Conservation (phyloP, 257 asterid genomes). For the Plantago major region DNA sequence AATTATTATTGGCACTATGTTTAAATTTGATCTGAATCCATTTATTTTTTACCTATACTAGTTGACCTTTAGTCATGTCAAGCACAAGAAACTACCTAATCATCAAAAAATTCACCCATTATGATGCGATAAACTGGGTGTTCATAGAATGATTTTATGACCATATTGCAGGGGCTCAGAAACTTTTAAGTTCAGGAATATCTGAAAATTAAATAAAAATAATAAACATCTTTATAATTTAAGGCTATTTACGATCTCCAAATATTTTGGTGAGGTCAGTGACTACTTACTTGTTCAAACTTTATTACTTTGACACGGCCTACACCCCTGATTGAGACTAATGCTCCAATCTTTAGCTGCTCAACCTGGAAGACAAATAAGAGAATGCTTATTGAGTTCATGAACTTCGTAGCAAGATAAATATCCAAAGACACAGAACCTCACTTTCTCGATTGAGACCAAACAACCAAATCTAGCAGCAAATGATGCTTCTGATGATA, state of each 20-base stretch:
- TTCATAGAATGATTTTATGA: neutral
- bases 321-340: conserved; percentile 66
- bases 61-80: neutral
- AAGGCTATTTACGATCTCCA: neutral
- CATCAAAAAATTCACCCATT: neutral
- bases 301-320: conserved; percentile 64
- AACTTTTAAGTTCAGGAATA: neutral
- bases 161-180: neutral
- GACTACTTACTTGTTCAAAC: conserved; percentile 50
- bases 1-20: too few relatives aligned
- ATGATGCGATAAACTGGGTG: neutral
- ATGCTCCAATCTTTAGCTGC: conserved; percentile 65
- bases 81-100: neutral
- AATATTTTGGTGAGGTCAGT: neutral
- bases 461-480: conserved; percentile 74
- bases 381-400: conserved; percentile 13
- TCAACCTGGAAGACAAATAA: conserved; percentile 47
- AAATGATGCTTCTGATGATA: conserved; percentile 59
- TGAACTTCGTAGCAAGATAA: neutral
- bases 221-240: too few relatives aligned
- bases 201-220: too few relatives aligned
- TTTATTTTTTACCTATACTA: neutral
- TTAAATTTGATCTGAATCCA: neutral
- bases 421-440: conserved; percentile 19
- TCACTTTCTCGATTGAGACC: conserved; percentile 72